Conservation (phyloP, 495 filamentous ascomycete genomes). For the Penicillium desertorum region DNA sequence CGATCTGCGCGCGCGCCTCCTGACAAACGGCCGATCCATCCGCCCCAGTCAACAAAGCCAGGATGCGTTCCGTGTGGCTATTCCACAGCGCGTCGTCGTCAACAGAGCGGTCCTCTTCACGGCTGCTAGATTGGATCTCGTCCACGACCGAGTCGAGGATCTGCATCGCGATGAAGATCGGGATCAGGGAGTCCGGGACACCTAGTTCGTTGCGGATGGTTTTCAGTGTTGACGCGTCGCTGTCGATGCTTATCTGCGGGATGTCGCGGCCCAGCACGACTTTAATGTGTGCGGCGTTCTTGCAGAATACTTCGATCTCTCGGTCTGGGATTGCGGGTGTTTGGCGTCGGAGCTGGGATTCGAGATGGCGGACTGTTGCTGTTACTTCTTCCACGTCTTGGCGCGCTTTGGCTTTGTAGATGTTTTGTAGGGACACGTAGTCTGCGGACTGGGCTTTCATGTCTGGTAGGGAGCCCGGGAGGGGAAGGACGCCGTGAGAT, state of each 20-base stretch:
- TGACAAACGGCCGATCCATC: slow-evolving; percentile 46
- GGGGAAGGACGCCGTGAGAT: slow-evolving; percentile 68
- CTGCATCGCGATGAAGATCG: slow-evolving; percentile 73
- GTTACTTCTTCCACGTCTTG: slow-evolving; percentile 77
- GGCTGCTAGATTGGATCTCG: slow-evolving; percentile 33
- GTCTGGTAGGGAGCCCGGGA: slow-evolving; percentile 87
- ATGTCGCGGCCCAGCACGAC: slow-evolving; percentile 67
- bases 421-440: slow-evolving; percentile 87
- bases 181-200: slow-evolving; percentile 62
- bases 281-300: slow-evolving; percentile 91
- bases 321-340: slow-evolving; percentile 58
- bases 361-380: slow-evolving; percentile 60
- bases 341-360: slow-evolving; percentile 49
- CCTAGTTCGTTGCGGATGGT: slow-evolving; percentile 34
- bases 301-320: slow-evolving; percentile 93
- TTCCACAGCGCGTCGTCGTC: slow-evolving; percentile 39
- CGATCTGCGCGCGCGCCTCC: slow-evolving; percentile 40
- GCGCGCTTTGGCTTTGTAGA: slow-evolving; percentile 89
- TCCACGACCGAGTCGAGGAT: slow-evolving; percentile 57
- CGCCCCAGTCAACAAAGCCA: slow-evolving; percentile 46
- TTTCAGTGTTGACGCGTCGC: slow-evolving; percentile 34
- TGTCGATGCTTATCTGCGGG: slow-evolving; percentile 38
- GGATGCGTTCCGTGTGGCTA: slow-evolving; percentile 45
- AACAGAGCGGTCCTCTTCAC: slow-evolving; percentile 26
- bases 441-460: slow-evolving; percentile 96